A percentile compares a stretch with the other conserved stretches of the same genome.
These are phyloP conservation scores for Lathyrus tuberosus DNA, from an alignment of 306 rosid genomes.

Conservation along the genomic window DNA sequence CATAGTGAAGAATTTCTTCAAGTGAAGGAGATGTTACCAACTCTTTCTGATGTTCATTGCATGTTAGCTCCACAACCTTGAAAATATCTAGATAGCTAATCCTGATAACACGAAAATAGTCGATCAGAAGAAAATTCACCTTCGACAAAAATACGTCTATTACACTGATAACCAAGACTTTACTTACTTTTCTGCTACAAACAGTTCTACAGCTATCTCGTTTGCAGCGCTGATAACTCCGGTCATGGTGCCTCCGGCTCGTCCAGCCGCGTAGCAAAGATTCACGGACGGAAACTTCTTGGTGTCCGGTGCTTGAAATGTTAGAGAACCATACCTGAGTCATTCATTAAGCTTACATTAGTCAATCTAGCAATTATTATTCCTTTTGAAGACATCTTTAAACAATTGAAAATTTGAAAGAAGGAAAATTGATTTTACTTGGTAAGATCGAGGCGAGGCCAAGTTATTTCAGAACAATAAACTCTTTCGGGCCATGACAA, in stretches of 20 bases:
- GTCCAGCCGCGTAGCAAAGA: conserved; percentile 88
- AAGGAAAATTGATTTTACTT: conserved; percentile 55
- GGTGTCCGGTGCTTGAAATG: conserved; percentile 77
- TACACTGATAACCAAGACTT: no score
- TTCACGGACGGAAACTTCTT: conserved; percentile 87
- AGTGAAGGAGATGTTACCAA: conserved; percentile 72
- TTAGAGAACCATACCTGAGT: conserved; percentile 82
- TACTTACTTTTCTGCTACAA: conserved; percentile 71
- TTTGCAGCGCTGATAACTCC: conserved; percentile 96
- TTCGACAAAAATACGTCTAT: not conserved
- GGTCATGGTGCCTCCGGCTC: conserved; percentile 96
- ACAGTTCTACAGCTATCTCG: conserved; percentile 92
- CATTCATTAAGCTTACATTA: not conserved
- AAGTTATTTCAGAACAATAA: conserved; percentile 80
- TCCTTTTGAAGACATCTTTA: conserved; percentile 10
- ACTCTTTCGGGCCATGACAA: conserved; percentile 91
- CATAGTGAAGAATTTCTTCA: conserved; percentile 83
- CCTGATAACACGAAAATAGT: conserved; percentile 47
- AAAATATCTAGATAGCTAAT: conserved; percentile 82
- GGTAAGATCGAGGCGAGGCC: conserved; percentile 92
- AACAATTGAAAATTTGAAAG: conserved; percentile 3
- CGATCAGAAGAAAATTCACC: conserved; percentile 1
- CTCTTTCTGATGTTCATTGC: conserved; percentile 66
- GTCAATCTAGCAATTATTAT: not conserved
- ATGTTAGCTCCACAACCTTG: conserved; percentile 82